Base-by-base conservation (phyloP, 1,284 basidiomycete genomes). In the Heterobasidion occidentale region DNA sequence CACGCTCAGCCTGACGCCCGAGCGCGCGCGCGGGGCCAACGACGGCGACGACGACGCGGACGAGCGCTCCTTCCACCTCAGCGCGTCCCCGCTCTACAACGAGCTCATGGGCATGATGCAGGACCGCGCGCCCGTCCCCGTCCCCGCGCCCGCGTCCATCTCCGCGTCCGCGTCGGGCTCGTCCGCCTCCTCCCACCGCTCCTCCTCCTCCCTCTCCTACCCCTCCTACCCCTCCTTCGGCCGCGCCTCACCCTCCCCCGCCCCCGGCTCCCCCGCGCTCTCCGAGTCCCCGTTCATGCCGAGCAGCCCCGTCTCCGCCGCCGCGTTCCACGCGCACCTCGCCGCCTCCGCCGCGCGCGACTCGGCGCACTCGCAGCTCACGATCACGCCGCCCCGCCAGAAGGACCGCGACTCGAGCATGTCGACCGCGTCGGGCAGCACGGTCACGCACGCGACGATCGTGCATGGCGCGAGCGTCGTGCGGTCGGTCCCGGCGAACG, bases 401-500 rank as follows among this genome's bases (percentile, higher is more conserved):
- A 47, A 17, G 46, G 46, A 38, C 42, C 56, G 62, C 11, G 62
- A 63, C 38, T 63, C 62, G 14, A 57, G 56, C 15, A 50, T 57
- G 49, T 59, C 60, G 2, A 57, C 46, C 17, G 58, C 60, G 42
- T 59, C 60, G 5, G 15, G 20, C 6, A 61, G 56, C 53, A 61
- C 62, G 6, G 15, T 63, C 36, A 60, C 57, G 15, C 61, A 62
- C 12, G 77, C 74, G 9, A 79, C 77, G 8, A 73, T 82, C 55
- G 66, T 73, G 11, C 17, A 47, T 11, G 46, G n/a, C 8, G 73
- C 71, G 34, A 67, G 68, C 34, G 63, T 77, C 36, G 76, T 73
- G 20, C 70, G 76, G 53, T 67, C 73, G 51, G 74, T 75, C 9
- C 71, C 75, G 7, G 80, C 79, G 9, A 77, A 76, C 55, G 71